phyloP scores from a whole-genome alignment of 2,329 filamentous ascomycete genomes.

The Ambrosiella cleistominuta region DNA sequence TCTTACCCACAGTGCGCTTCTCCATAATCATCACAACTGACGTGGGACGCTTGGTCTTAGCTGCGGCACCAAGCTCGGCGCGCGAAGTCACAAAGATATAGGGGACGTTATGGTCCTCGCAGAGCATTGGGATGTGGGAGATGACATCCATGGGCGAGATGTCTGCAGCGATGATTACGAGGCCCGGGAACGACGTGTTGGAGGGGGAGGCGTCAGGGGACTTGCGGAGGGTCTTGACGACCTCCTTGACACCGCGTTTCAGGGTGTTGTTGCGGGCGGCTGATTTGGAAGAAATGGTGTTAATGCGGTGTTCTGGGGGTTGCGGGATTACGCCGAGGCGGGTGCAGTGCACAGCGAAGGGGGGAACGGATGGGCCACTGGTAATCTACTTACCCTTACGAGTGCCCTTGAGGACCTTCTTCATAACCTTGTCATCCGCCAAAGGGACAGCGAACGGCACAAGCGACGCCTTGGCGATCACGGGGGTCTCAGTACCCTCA shows the following conservation, averaged over 20 bases:
- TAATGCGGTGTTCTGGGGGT: constrained; percentile 8
- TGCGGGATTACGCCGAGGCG: neutral
- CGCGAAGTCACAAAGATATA: constrained; percentile 90
- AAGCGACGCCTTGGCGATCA: constrained; percentile 36
- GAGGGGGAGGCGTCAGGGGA: constrained; percentile 53
- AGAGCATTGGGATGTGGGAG: constrained; percentile 90
- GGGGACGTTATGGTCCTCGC: constrained; percentile 93
- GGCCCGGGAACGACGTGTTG: constrained; percentile 44
- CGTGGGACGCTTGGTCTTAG: constrained; percentile 88
- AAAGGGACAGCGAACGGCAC: constrained; percentile 74
- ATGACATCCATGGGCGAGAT: constrained; percentile 99
- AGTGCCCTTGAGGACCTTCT: constrained; percentile 41
- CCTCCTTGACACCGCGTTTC: constrained; percentile 96
- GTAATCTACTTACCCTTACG: constrained; percentile 31
- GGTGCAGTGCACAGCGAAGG: too few relatives aligned
- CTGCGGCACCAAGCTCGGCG: constrained; percentile 83
- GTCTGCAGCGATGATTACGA: constrained; percentile 88
- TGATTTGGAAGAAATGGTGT: constrained; percentile 23
- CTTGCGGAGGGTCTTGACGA: constrained; percentile 95
- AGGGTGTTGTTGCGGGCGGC: constrained; percentile 90
- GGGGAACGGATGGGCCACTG: neutral
- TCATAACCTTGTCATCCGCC: constrained; percentile 58
- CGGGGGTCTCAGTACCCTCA: constrained; percentile 17
- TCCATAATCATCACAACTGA: constrained; percentile 82
- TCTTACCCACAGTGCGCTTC: constrained; percentile 31